Base-by-base conservation (phyloP, 2,329 filamentous ascomycete species). In the Alternaria sp. region DNA sequence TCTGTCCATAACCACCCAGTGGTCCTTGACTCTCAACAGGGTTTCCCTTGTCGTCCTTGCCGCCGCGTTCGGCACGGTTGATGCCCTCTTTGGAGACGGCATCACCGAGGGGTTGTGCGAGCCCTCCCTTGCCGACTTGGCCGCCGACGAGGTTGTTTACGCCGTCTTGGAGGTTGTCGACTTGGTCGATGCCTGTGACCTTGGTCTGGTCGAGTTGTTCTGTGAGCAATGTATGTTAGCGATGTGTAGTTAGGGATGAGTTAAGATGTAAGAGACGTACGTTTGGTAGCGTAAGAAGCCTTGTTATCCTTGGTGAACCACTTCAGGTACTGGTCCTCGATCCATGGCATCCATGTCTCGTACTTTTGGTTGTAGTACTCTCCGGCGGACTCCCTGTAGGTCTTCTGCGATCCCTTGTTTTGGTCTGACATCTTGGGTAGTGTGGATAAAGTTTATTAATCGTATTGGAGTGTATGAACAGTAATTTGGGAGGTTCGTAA, bases 291-390 rank as follows among this genome's bases (percentile, higher is more conserved):
- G 73, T 93, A 93, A 75, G 87, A 90, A 6, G 89, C 87, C 80
- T 93, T 92, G 84, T 93, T 93, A 75, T 92, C 90, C 66, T 89
- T 90, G 72, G 89, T 91, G 79, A 92, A 92, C 84, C 87, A 92
- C 56, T 85, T 84, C 26, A 93, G 85, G 77, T 91, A 92, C 62
- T 88, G 79, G 77, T 93, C 91, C 79, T 93, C 90, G 60, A 92
- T 82, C 90, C 91, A 93, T 1, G 91, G 91, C 76, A 92, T 86
- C 91, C 91, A 93, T 72, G 81, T 85, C 75, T 93, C 90, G 80
- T 93, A 92, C 78, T 92, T 88, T 58, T 86, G 81, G 81, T 91
- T 89, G 83, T 92, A 93, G 54, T 86, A 88, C 60, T 88, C 76
- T 26, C 63, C 62, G 2, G 73, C 77, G 15, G 70, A 62, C 36